phyloP scores from a whole-genome alignment of 208 protist species.

The Histomonas meleagridis region DNA sequence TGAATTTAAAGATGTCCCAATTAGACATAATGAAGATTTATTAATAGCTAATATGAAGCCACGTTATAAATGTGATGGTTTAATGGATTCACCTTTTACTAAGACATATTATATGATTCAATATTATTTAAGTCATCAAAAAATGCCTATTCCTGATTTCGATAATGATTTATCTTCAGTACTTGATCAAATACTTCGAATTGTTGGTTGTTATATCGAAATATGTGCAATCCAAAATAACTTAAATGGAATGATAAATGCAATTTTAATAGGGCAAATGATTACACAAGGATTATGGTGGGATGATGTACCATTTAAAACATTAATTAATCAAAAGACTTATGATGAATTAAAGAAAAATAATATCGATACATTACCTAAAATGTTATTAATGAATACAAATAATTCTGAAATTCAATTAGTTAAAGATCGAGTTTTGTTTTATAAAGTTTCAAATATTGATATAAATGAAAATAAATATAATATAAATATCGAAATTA shows the following conservation, averaged over 20 bases:
- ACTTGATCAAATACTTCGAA: slow-evolving; percentile 83
- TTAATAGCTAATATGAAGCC: slow-evolving; percentile 67
- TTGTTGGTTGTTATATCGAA: slow-evolving; percentile 46
- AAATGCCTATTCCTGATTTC: slow-evolving; percentile 90
- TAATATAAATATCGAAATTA: neutral
- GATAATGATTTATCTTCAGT: slow-evolving; percentile 85
- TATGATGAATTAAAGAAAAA: neutral
- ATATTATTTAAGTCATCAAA: slow-evolving; percentile 74
- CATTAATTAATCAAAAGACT: neutral
- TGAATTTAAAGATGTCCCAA: slow-evolving; percentile 72
- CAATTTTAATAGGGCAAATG: neutral
- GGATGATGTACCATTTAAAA: neutral
- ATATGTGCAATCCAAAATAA: neutral
- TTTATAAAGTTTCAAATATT: neutral
- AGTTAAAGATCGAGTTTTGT: neutral
- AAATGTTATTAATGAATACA: neutral
- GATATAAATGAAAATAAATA: neutral
- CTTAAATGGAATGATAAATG: neutral
- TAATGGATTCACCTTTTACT: slow-evolving; percentile 71
- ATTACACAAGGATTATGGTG: neutral
- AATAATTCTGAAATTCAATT: neutral
- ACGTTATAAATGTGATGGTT: slow-evolving; percentile 59
- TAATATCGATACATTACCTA: neutral
- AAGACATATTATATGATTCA: slow-evolving; percentile 92
- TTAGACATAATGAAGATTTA: slow-evolving; percentile 96